Conservation (phyloP, 2,329 filamentous ascomycete species). For the Pestalotiopsis sp. region DNA sequence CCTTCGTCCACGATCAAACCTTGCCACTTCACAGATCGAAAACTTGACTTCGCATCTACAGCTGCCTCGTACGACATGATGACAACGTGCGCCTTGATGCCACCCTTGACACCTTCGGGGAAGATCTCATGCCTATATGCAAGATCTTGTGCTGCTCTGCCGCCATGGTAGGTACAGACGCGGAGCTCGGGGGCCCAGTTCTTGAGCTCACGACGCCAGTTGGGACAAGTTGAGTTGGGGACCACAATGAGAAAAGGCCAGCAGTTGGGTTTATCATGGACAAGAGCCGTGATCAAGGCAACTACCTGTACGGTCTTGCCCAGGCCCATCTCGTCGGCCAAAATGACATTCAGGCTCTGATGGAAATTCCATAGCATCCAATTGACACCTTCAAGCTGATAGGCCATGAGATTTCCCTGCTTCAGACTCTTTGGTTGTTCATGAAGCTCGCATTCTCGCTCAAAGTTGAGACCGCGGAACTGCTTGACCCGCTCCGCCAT, state of each 20-base stretch:
- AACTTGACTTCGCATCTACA: conserved; percentile 70
- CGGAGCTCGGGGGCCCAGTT: conserved; percentile 85
- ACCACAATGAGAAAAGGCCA: conserved; percentile 94
- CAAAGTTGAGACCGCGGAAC: conserved; percentile 70
- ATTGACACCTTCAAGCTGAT: conserved; percentile 90
- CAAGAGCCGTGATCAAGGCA: conserved; percentile 74
- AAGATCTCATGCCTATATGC: conserved; percentile 87
- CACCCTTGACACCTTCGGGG: conserved; percentile 62
- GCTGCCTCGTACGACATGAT: conserved; percentile 95
- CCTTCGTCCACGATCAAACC: conserved; percentile 94
- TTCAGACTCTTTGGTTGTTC: conserved; percentile 74
- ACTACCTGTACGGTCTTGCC: conserved; percentile 97
- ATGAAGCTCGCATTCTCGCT: conserved; percentile 64
- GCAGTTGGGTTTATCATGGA: conserved; percentile 68
- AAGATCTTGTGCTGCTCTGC: conserved; percentile 71
- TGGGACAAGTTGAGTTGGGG: conserved; percentile 93
- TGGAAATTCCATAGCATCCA: conserved; percentile 95
- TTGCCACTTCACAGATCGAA: conserved; percentile 77
- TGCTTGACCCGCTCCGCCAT: conserved; percentile 70
- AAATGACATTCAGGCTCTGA: conserved; percentile 78
- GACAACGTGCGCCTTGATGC: conserved; percentile 86
- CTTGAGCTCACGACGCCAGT: conserved; percentile 96
- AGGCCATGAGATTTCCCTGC: conserved; percentile 85
- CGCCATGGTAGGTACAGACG: conserved; percentile 92
- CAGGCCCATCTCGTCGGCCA: conserved; percentile 97